Conservation (phyloP, 352 stramenopile genomes). For the Globisporangium apiculatum region DNA sequence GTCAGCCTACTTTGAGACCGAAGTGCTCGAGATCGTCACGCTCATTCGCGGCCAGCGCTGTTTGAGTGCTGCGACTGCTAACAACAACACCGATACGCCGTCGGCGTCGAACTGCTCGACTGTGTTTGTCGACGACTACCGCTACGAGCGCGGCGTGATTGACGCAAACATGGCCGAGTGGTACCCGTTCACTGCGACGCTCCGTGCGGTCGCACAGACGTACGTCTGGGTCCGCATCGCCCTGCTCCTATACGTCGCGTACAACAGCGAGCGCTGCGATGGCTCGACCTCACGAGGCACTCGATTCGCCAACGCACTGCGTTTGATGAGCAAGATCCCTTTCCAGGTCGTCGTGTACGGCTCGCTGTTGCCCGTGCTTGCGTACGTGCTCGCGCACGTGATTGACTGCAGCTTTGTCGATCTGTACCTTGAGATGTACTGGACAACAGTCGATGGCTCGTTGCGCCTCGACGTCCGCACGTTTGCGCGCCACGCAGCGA, state of each 20-base stretch:
- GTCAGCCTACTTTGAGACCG: neutral
- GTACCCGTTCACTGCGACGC: slow-evolving; percentile 14
- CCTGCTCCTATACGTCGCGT: slow-evolving; percentile 13
- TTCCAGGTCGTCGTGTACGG: slow-evolving; percentile 30
- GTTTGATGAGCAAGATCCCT: slow-evolving; percentile 15
- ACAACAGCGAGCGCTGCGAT: slow-evolving; percentile 9
- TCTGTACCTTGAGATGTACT: slow-evolving; percentile 14
- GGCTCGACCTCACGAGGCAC: slow-evolving; percentile 10
- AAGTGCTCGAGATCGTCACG: slow-evolving; percentile 24
- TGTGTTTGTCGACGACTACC: slow-evolving; percentile 40
- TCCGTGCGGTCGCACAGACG: slow-evolving; percentile 23
- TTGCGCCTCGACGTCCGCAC: slow-evolving; percentile 10
- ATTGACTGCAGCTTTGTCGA: slow-evolving; percentile 21
- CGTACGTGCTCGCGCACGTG: slow-evolving; percentile 22
- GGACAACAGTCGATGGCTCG: slow-evolving; percentile 14
- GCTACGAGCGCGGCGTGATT: slow-evolving; percentile 39
- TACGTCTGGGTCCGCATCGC: slow-evolving; percentile 45
- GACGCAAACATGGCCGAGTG: slow-evolving; percentile 28
- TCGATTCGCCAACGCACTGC: neutral
- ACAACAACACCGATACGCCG: slow-evolving; percentile 7
- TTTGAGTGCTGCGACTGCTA: slow-evolving; percentile 2
- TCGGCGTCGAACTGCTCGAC: slow-evolving; percentile 17
- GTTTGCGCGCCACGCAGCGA: slow-evolving; percentile 19
- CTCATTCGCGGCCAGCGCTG: slow-evolving; percentile 20
- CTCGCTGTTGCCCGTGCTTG: slow-evolving; percentile 20